Evolutionary conservation across 129 eudicot genomes (phyloP).

Genomic region (Gnaphalium uliginosum): DNA sequence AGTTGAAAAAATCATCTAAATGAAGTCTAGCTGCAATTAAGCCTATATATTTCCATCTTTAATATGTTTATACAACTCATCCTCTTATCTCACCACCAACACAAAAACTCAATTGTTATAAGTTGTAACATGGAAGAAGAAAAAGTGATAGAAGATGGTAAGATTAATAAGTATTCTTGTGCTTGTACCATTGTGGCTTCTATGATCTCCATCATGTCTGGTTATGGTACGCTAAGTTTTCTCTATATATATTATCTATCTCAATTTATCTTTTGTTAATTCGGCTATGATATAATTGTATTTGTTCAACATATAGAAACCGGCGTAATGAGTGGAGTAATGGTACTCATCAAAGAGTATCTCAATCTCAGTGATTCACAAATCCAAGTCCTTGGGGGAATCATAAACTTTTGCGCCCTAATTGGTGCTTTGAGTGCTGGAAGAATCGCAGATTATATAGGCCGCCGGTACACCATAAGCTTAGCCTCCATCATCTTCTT

Average conservation of each 20-base stretch:
- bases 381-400: constrained; percentile 67
- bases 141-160: constrained; percentile 27
- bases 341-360: constrained; percentile 71
- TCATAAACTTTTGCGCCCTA: constrained; percentile 67
- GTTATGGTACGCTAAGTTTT: constrained; percentile 54
- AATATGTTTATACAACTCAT: background rate
- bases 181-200: constrained; percentile 82
- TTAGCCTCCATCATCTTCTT: constrained; percentile 74
- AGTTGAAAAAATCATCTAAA: background rate
- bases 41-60: background rate
- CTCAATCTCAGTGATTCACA: constrained; percentile 52
- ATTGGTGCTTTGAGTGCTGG: constrained; percentile 79
- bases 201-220: constrained; percentile 77
- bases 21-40: background rate
- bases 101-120: too few relatives aligned
- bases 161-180: constrained; percentile 60
- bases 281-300: too few relatives aligned
- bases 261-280: too few relatives aligned
- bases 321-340: constrained; percentile 88
- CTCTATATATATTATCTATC: background rate
- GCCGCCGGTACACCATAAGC: constrained; percentile 68
- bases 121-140: constrained; percentile 3
- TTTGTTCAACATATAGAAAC: constrained; percentile 44
- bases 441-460: constrained; percentile 66
- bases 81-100: too few relatives aligned